A percentile compares a stretch with the other conserved stretches of the same genome.
Evolutionary conservation across 2,329 filamentous ascomycete species (phyloP).

Genomic region (Penicillium sp.): DNA sequence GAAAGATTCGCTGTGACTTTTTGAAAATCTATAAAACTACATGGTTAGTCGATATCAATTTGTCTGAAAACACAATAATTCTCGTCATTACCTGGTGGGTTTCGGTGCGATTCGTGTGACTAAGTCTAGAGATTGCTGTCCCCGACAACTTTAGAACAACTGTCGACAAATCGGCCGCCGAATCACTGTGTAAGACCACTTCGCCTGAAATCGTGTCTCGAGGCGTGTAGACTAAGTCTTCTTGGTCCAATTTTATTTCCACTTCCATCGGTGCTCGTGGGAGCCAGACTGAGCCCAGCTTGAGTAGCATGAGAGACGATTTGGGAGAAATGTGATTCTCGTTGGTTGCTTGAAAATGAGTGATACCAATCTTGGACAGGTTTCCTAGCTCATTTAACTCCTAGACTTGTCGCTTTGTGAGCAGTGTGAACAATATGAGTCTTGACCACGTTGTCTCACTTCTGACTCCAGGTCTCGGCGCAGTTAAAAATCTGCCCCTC

Average conservation of each 20-base stretch:
- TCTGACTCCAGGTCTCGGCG: not conserved
- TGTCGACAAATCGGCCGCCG: constrained; percentile 12
- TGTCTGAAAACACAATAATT: not conserved
- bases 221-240: constrained; percentile 8
- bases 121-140: constrained; percentile 14
- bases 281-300: not conserved
- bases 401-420: not conserved
- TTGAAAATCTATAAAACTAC: not conserved
- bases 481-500: constrained; percentile 3
- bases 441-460: constrained; percentile 4
- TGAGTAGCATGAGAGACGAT: not conserved
- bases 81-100: constrained; percentile 13
- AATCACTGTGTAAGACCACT: constrained; percentile 12
- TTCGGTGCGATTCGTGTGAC: constrained; percentile 9
- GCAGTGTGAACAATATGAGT: not conserved
- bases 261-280: not conserved
- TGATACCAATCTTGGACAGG: not conserved
- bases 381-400: not conserved
- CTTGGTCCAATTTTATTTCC: constrained; percentile 2
- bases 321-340: not conserved
- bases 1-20: not conserved
- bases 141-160: constrained; percentile 16
- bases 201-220: constrained; percentile 17
- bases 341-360: not conserved
- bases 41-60: not conserved